These are phyloP conservation scores for Solanum chmielewskii DNA, from an alignment of 257 asterid genomes.

Conservation along the genomic window DNA sequence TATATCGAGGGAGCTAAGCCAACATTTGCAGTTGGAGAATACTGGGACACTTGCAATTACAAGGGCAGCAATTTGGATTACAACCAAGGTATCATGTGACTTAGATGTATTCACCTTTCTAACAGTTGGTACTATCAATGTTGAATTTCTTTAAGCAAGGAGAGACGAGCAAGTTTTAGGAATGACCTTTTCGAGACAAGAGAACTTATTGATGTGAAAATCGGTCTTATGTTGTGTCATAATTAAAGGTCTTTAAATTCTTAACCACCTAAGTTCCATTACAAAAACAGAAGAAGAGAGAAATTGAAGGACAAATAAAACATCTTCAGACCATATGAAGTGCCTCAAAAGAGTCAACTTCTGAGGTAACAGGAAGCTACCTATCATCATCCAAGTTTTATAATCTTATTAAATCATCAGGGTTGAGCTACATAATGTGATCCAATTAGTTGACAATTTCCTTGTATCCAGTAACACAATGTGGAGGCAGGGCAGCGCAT, in stretches of 20 bases:
- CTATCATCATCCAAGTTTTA: not conserved
- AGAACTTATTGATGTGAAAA: not conserved
- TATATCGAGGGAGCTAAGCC: constrained; percentile 70
- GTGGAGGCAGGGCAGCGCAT: not conserved
- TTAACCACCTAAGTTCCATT: not conserved
- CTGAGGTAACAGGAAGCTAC: not conserved
- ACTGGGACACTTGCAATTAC: constrained; percentile 95
- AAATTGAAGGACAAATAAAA: not conserved
- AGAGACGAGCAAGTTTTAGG: not conserved
- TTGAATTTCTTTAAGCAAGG: not conserved
- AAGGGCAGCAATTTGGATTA: constrained; percentile 61
- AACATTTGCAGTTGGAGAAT: constrained; percentile 81
- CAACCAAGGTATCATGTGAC: constrained; percentile 57
- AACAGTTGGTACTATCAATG: not conserved
- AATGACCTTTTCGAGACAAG: not conserved
- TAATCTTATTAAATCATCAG: not conserved
- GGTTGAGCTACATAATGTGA: not conserved
- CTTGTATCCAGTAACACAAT: not conserved
- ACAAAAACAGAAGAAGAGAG: not conserved
- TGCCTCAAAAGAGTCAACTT: not conserved
- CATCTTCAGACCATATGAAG: not conserved
- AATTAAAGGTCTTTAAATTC: not conserved
- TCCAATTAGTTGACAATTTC: not conserved
- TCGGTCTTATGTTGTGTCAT: not conserved
- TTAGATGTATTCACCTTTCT: not conserved